Percentiles rank a stretch among this genome's conserved stretches.
Evolutionary conservation across 2,329 filamentous ascomycete species (phyloP).

Genomic region (Nemania sp.): DNA sequence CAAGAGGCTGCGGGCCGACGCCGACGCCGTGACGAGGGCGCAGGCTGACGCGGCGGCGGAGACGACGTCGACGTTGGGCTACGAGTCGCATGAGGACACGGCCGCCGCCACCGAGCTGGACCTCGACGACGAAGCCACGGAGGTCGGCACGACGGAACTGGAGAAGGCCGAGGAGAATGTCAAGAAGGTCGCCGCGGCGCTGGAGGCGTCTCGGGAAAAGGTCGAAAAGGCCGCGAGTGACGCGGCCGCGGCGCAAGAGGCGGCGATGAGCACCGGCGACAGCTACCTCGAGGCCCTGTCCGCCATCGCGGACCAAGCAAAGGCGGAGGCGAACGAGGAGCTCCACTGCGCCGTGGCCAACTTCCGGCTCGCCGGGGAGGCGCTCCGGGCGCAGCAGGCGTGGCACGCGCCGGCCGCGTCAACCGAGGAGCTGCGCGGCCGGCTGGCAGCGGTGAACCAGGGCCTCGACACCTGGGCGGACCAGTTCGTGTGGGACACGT

Average conservation of each 20-base stretch:
- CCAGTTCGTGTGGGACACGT: neutral
- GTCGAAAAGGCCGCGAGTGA: neutral
- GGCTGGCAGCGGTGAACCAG: neutral
- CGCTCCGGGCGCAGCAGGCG: neutral
- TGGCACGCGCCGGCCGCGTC: conserved; percentile 2
- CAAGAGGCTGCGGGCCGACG: neutral
- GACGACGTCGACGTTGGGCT: neutral
- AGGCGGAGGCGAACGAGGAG: neutral
- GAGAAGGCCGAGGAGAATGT: too few relatives aligned
- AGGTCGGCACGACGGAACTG: too few relatives aligned
- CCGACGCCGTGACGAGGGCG: neutral
- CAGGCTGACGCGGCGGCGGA: neutral
- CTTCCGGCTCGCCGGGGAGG: neutral
- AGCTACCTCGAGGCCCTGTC: neutral
- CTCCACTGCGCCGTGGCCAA: neutral
- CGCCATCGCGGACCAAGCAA: neutral
- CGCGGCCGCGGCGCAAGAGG: neutral
- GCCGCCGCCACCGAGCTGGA: too few relatives aligned
- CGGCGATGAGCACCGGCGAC: neutral
- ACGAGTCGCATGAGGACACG: neutral
- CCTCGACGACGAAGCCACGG: too few relatives aligned
- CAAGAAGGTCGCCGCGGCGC: too few relatives aligned
- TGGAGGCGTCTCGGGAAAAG: neutral
- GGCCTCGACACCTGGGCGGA: neutral
- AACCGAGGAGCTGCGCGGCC: neutral